A percentile compares a stretch with the other conserved stretches of the same genome.
phyloP scores from a whole-genome alignment of 192 early-diverging fungal genomes.

The Geranomyces variabilis region DNA sequence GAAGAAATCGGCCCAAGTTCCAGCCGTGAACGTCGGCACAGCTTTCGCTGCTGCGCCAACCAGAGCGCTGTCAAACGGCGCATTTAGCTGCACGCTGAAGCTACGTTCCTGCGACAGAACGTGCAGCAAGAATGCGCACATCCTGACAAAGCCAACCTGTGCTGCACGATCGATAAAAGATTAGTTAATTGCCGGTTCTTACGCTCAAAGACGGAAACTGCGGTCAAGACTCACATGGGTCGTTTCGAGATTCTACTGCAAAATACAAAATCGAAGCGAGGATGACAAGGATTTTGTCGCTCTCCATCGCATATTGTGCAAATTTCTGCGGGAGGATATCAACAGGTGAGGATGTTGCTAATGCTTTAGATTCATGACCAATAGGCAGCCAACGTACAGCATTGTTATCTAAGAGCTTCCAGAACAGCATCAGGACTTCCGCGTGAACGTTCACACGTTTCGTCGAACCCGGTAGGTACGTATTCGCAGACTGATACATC shows the following conservation, averaged over 20 bases:
- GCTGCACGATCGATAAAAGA: constrained; percentile 35
- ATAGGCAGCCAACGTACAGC: constrained; percentile 47
- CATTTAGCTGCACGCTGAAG: constrained; percentile 71
- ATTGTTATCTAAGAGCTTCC: constrained; percentile 83
- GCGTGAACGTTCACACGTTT: constrained; percentile 65
- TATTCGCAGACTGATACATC: constrained; percentile 60
- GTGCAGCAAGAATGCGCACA: constrained; percentile 73
- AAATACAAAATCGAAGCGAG: constrained; percentile 67
- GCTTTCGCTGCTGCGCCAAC: constrained; percentile 29
- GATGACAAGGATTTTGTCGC: constrained; percentile 64
- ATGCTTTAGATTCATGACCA: too few relatives aligned
- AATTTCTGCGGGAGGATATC: constrained; percentile 56
- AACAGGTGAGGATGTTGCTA: too few relatives aligned
- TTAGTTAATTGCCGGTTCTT: too few relatives aligned
- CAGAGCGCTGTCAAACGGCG: constrained; percentile 50
- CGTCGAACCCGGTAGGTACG: constrained; percentile 75
- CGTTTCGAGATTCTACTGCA: constrained; percentile 59
- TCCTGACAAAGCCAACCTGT: constrained; percentile 75
- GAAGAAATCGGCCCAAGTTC: constrained; percentile 75
- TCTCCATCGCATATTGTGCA: constrained; percentile 60
- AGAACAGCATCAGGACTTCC: constrained; percentile 82
- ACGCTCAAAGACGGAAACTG: not conserved
- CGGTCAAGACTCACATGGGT: constrained; percentile 50
- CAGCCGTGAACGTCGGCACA: constrained; percentile 46
- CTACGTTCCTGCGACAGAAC: constrained; percentile 68